Conservation (phyloP, 345 rosid genomes). For the Arabis hirsuta region DNA sequence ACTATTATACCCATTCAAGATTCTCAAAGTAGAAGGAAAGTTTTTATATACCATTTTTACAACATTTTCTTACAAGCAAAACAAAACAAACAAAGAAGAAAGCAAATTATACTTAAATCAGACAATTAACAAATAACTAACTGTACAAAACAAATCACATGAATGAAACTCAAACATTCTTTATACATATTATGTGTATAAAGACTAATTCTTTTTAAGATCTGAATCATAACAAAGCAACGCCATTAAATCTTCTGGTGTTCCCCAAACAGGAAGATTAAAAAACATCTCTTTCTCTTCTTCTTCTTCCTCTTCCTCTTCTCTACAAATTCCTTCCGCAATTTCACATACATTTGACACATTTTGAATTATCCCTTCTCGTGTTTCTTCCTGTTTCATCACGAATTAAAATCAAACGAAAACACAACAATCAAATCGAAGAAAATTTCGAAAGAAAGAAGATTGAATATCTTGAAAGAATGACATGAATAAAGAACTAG, state of each 20-base stretch:
- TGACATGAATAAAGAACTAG: too few species aligned
- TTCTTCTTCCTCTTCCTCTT: conserved; percentile 56
- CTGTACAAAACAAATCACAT: background rate
- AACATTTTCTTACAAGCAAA: background rate
- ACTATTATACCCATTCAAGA: too few species aligned
- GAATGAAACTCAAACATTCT: background rate
- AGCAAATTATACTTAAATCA: background rate
- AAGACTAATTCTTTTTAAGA: background rate
- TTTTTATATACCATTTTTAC: background rate
- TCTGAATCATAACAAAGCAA: conserved; percentile 51
- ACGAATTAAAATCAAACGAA: background rate
- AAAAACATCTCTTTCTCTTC: conserved; percentile 49
- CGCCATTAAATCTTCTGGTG: conserved; percentile 65
- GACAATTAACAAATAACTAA: background rate
- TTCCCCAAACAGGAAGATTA: conserved; percentile 71
- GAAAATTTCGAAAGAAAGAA: background rate
- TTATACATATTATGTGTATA: background rate
- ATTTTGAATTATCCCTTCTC: conserved; percentile 55
- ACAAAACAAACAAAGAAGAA: background rate
- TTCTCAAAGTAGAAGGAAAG: too few species aligned
- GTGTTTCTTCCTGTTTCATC: conserved; percentile 58
- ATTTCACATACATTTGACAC: conserved; percentile 62
- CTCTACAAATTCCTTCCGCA: conserved; percentile 58
- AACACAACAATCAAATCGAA: background rate
- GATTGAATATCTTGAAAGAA: too few species aligned